Conservation (phyloP, 2,329 filamentous ascomycete species). For the Botrytis sinoallii region DNA sequence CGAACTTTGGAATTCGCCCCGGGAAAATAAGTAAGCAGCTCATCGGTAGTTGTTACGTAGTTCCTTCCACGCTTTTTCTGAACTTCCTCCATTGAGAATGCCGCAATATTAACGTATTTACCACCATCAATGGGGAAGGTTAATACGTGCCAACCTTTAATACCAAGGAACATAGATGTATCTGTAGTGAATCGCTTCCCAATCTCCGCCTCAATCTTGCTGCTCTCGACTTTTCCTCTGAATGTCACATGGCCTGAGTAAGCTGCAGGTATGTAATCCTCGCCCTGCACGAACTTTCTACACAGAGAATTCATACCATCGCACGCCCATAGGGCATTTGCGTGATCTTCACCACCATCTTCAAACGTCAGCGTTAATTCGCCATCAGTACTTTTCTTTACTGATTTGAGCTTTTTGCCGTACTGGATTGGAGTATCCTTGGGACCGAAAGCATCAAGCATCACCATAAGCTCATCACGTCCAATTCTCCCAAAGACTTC, state of each 20-base stretch:
- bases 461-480: slow-evolving; percentile 16
- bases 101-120: slow-evolving; percentile 19
- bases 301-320: slow-evolving; percentile 24
- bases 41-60: slow-evolving; percentile 19
- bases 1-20: slow-evolving; percentile 17
- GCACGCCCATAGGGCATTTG: slow-evolving; percentile 20
- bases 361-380: slow-evolving; percentile 18
- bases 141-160: slow-evolving; percentile 18
- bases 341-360: slow-evolving; percentile 17
- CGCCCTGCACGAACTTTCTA: slow-evolving; percentile 20
- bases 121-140: slow-evolving; percentile 20
- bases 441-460: slow-evolving; percentile 18
- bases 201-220: slow-evolving; percentile 14
- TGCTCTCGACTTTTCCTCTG: slow-evolving; percentile 10
- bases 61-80: slow-evolving; percentile 21
- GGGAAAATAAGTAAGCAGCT: slow-evolving; percentile 21
- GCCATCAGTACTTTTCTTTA: slow-evolving; percentile 7
- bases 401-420: slow-evolving; percentile 13
- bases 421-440: slow-evolving; percentile 11
- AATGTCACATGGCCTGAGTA: slow-evolving; percentile 20
- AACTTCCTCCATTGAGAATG: slow-evolving; percentile 18
- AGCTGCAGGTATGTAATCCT: slow-evolving; percentile 15
- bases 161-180: slow-evolving; percentile 22
- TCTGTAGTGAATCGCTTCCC: slow-evolving; percentile 19
- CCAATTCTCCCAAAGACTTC: slow-evolving; percentile 19